Conservation (phyloP, 148 eudicot species). For the Camellia japonica region DNA sequence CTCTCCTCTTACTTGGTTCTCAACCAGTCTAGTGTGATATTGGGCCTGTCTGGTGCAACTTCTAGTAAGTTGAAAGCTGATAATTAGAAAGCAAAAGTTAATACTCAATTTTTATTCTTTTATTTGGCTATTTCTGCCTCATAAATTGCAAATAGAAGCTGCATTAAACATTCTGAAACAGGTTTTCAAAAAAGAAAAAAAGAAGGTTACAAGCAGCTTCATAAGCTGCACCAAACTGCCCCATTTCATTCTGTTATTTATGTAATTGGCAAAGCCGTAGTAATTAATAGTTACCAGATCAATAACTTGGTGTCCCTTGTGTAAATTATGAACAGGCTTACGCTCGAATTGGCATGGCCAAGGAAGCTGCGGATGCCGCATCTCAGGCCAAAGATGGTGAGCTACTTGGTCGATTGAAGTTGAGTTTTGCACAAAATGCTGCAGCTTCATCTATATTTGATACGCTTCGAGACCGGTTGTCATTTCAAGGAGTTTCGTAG, state of each 20-base stretch:
- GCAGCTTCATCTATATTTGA: constrained; percentile 83
- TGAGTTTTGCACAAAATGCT: constrained; percentile 76
- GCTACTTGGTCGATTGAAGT: constrained; percentile 65
- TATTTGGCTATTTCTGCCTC: too few relatives aligned
- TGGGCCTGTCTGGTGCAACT: too few relatives aligned
- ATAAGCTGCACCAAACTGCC: too few relatives aligned
- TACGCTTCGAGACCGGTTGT: constrained; percentile 67
- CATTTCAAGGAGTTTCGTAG: constrained; percentile 65
- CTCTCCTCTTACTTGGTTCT: background rate
- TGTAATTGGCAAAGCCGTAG: background rate
- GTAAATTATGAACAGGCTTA: constrained; percentile 60
- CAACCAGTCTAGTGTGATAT: background rate
- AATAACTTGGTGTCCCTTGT: background rate
- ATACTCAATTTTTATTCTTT: too few relatives aligned
- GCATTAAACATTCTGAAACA: too few relatives aligned
- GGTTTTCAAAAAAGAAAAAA: too few relatives aligned
- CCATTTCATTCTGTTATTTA: background rate
- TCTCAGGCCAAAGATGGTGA: constrained; percentile 87
- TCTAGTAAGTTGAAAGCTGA: too few relatives aligned
- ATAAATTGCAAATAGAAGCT: too few relatives aligned
- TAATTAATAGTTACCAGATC: background rate
- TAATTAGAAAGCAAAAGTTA: too few relatives aligned
- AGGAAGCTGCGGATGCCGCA: constrained; percentile 98
- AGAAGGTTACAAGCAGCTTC: too few relatives aligned
- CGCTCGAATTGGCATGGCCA: constrained; percentile 93